Evolutionary conservation across 2,329 filamentous ascomycete genomes (phyloP), one percentile per base, ranked within the genome.

Genomic region (Mollisia scopiformis): DNA sequence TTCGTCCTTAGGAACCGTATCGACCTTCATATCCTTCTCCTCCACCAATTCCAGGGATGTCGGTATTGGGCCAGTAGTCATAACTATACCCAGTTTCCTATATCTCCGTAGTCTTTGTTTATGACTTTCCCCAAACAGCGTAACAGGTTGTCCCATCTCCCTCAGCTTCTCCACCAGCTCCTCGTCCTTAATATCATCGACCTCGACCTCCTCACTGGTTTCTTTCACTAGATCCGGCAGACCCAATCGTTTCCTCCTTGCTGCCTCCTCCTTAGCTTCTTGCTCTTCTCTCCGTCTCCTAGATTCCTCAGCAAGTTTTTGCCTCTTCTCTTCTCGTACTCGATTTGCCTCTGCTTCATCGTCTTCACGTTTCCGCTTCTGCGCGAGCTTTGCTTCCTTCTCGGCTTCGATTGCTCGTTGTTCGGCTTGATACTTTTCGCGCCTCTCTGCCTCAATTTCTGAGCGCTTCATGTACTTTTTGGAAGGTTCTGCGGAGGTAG

Each of bases 351-450:
- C 84, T 2, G 88, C 87, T 59, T 91, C 90, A 27, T 97, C 93
- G 35, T 97, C 93, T 57, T 98, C 94, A 25, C 87, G 85, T 76
- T 96, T 95, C 68, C 94, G 91, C 78, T 98, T 98, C 69, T 89
- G 88, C 1, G 85, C 83, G 1, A 86, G 80, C 65, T 87, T 88
- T 63, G 89, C 86, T 61, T 87, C 81, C 28, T 91, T 90, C 71
- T 91, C 88, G 39, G 81, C 82, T 68, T 93, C 90, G 55, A 92
- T 80, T 3, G 84, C 84, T 66, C 87, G 86, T 75, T 98, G 93
- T 70, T 96, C 92, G 14, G 89, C 89, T 1, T 87, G 80, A 78
- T 99, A 99, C 62, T 88, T 86, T 39, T 88, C 89, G 72, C 90
- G 82, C 56, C 95, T 89, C 70, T 91, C 87, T 56, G 90, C 89